Evolutionary conservation across 2,329 filamentous ascomycete species (phyloP), one percentile per base, ranked within the genome.

Genomic region (Diaporthe sp.): DNA sequence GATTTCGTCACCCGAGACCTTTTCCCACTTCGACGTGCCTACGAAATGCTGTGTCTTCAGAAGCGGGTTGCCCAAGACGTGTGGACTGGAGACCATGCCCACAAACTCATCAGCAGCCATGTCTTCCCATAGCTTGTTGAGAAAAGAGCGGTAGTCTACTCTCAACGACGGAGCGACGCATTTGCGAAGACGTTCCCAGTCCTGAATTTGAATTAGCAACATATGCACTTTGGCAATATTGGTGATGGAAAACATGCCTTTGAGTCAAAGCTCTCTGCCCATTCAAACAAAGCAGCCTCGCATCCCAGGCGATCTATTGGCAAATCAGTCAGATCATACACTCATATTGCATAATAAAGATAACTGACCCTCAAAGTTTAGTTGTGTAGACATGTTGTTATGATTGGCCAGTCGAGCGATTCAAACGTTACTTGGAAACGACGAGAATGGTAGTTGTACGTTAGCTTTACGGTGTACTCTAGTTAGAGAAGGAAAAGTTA

Each of bases 171-270:
- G n/a, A 61, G 53, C 46, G 39, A 76, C 49, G 25, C 77, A 12
- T 68, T 79, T 77, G 46, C 75, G 70, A 82, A 91, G 77, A 82
- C 62, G 46, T 87, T 84, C 2, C 87, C 86, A 17, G 87, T 68
- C 42, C 46, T 51, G 25, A 4, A 22, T 1, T 19, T 7, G 10
- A 17, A 46, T 51, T n/a, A 68, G 62, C 25, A 19, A n/a, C 15
- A 86, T 59, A 88, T 83, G 85, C 89, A 90, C 77, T 88, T 34
- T 89, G 74, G 85, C 80, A 51, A 92, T 87, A 70, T 42, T 22
- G 34, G 9, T 90, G 87, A 6, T 85, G 82, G 90, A 91, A 92
- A 84, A 92, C 88, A 84, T 93, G 93, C 82, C 85, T 88, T 82
- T 92, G 90, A 82, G 81, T 92, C 89, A 75, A 61, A 61, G 57